These are phyloP conservation scores for Rhipidocladum racemiflorum DNA, from an alignment of 176 grass and related monocot genomes.

Conservation along the genomic window DNA sequence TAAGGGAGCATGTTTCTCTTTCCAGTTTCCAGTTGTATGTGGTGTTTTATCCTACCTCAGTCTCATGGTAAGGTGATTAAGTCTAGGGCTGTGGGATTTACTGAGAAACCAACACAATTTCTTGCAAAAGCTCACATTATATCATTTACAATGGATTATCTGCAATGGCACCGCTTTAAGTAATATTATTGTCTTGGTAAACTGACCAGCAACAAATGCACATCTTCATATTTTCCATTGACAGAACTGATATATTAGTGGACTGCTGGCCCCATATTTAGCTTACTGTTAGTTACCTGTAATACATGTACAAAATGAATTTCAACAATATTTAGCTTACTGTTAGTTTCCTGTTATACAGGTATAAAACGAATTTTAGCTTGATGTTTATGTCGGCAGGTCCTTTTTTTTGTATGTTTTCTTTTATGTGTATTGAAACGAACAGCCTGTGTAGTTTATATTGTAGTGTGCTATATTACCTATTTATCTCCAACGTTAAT, in stretches of 20 bases:
- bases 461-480: background rate
- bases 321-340: background rate
- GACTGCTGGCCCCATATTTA: background rate
- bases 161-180: background rate
- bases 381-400: background rate
- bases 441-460: background rate
- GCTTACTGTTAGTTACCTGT: background rate
- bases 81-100: background rate
- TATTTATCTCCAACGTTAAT: background rate
- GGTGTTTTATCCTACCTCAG: conserved; percentile 11
- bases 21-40: background rate
- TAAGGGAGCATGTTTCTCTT: background rate
- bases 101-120: background rate
- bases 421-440: background rate
- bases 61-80: conserved; percentile 17
- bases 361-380: background rate
- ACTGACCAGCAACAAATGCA: background rate
- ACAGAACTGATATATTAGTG: background rate
- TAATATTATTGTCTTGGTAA: no score
- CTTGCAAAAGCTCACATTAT: background rate
- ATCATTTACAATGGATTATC: conserved; percentile 13
- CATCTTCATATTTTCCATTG: background rate
- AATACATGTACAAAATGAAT: background rate
- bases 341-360: background rate
- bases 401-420: conserved; percentile 16